Evolutionary conservation across 106 monocot species (phyloP).

Genomic region (Apostasia shenzhenica): DNA sequence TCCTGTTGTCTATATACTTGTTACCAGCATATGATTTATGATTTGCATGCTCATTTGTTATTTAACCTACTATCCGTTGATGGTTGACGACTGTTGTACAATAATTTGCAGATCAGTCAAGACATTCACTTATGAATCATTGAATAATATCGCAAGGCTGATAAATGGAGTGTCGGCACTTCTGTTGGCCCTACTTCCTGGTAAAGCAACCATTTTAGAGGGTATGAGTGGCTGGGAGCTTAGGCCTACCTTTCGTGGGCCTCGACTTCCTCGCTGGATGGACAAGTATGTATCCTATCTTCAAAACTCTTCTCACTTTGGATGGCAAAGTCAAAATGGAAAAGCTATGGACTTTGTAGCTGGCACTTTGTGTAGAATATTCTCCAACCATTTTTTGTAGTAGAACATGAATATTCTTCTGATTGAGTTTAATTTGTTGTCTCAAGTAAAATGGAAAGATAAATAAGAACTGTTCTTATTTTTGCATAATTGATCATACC

Average conservation of each 20-base stretch:
- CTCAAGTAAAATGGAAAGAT: too few species aligned
- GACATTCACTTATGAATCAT: constrained; percentile 95
- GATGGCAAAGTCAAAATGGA: too few species aligned
- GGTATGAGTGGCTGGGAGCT: constrained; percentile 92
- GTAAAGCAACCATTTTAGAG: constrained; percentile 80
- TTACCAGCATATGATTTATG: background rate
- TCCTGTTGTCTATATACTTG: too few species aligned
- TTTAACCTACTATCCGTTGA: background rate
- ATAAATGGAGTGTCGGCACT: constrained; percentile 95
- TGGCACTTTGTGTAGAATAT: too few species aligned
- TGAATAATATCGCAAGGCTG: constrained; percentile 85
- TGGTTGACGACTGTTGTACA: background rate
- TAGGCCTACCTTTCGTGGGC: constrained; percentile 80
- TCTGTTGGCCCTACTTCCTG: constrained; percentile 69
- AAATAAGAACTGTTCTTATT: too few species aligned
- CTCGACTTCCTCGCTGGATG: constrained; percentile 97
- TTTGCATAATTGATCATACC: too few species aligned
- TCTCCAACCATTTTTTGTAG: too few species aligned
- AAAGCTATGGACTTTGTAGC: too few species aligned
- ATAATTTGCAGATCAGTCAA: constrained; percentile 76
- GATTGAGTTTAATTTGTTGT: too few species aligned
- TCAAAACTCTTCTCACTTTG: background rate
- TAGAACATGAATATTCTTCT: too few species aligned
- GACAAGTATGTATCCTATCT: constrained; percentile 58
- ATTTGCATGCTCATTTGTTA: background rate